phyloP scores from a whole-genome alignment of 768 basidiomycete species.

The Lentinula sp. region DNA sequence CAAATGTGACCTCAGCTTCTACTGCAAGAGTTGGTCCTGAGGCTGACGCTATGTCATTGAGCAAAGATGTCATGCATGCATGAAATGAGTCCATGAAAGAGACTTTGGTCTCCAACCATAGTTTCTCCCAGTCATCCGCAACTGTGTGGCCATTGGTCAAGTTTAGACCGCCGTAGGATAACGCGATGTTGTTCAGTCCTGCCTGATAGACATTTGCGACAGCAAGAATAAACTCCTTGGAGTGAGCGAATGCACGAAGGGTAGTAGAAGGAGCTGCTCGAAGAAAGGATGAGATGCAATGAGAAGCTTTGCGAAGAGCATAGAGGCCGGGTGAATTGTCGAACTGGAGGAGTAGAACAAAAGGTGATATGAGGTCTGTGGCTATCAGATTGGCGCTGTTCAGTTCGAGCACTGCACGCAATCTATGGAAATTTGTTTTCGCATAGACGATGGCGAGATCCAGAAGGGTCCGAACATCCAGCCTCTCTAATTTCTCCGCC shows the following conservation, averaged over 20 bases:
- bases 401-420: conserved; percentile 36
- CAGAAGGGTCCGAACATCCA: conserved; percentile 51
- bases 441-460: conserved; percentile 60
- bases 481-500: conserved; percentile 45
- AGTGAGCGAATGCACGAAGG: conserved; percentile 45
- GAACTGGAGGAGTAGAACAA: conserved; percentile 43
- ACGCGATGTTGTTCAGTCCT: conserved; percentile 48
- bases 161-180: conserved; percentile 53
- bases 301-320: conserved; percentile 55
- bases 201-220: conserved; percentile 57
- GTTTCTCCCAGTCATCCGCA: conserved; percentile 60
- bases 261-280: conserved; percentile 42
- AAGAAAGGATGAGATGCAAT: conserved; percentile 51
- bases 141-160: conserved; percentile 21
- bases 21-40: conserved; percentile 35
- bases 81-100: conserved; percentile 68
- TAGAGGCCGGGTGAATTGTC: conserved; percentile 47
- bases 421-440: conserved; percentile 31
- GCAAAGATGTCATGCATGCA: conserved; percentile 41
- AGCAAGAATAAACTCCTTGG: conserved; percentile 45
- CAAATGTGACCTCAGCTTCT: conserved; percentile 50
- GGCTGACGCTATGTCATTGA: conserved; percentile 39
- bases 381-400: conserved; percentile 25
- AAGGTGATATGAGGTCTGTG: conserved; percentile 48
- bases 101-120: conserved; percentile 72